Base-by-base conservation (phyloP, 805 yeast species). In the Candida schatavii region DNA sequence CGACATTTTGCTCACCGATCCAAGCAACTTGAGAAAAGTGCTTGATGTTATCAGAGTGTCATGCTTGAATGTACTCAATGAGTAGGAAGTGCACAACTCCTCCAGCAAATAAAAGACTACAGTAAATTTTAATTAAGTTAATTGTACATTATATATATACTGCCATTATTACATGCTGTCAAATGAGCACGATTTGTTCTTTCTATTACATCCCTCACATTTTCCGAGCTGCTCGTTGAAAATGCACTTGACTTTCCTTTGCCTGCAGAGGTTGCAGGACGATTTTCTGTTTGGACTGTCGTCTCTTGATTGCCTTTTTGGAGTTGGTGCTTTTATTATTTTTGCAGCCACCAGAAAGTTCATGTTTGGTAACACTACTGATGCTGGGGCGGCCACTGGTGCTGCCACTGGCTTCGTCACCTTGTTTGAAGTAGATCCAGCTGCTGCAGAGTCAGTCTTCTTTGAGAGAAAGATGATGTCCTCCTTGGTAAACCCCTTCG, bases 401-500 rank as follows among this genome's bases (percentile, higher is more conserved):
- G 20, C 11, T 17, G 14, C 18, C 6, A 31, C 15, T 14, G 41
- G 41, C 25, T 27, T 26, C 14, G 35, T n/a, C 11, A 35, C 30
- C 22, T 35, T 35, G 28, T 21, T 17, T 5, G 32, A 28, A 5
- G 37, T 15, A 7, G 32, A 6, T 11, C 23, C 4, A 33, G 28
- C 27, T 13, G 43, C 26, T 5, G 35, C 17, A n/a, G 35, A 11
- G 15, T 36, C 39, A n/a, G 45, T 39, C 42, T 55, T 57, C 45
- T 62, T 63, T 50, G 59, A 64, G 45, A 64, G 63, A 15, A 49
- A 41, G 50, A 70, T 58, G 14, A 78, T 77, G 52, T 80, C 86
- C 47, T 77, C 79, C 55, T 81, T 77, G 5, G 85, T 81, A 54
- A 78, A 78, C 3, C 88, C 88, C 54, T 78, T 81, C 27, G 83